These are phyloP conservation scores for Penicillium pancosmium DNA, from an alignment of 495 filamentous ascomycete species.

Conservation along the genomic window DNA sequence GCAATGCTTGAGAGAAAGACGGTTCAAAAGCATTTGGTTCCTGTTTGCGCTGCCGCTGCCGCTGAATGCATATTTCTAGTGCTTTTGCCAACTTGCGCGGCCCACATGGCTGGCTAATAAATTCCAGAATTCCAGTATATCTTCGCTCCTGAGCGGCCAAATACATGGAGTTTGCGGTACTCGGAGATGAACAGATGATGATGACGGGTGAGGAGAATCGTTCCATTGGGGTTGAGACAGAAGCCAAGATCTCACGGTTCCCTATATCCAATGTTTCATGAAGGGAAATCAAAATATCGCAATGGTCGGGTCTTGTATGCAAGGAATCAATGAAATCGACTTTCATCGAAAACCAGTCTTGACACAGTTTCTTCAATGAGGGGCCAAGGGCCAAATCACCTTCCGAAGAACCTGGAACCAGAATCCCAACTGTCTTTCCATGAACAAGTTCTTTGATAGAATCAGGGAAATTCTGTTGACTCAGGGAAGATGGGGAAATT, in stretches of 20 bases:
- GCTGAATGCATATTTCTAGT: conserved; percentile 39
- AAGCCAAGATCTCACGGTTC: conserved; percentile 2
- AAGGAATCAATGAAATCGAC: conserved; percentile 6
- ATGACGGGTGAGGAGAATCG: background rate
- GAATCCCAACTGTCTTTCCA: conserved; percentile 15
- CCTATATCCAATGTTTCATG: conserved; percentile 10
- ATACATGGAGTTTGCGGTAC: conserved; percentile 9
- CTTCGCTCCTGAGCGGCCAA: background rate
- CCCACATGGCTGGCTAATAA: conserved; percentile 48
- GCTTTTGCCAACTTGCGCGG: conserved; percentile 59
- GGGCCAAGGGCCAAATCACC: conserved; percentile 8
- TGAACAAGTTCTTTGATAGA: background rate
- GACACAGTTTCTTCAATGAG: conserved; percentile 19
- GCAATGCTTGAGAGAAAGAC: background rate
- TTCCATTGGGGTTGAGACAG: background rate
- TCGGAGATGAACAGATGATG: conserved; percentile 2
- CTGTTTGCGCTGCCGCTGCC: background rate
- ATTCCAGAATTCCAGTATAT: conserved; percentile 16
- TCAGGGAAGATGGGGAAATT: background rate
- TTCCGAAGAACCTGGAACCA: conserved; percentile 11
- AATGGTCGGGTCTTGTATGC: conserved; percentile 3
- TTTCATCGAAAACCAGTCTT: conserved; percentile 19
- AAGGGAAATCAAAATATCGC: conserved; percentile 17
- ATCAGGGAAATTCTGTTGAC: background rate
- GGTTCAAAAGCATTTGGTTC: background rate